Conservation (phyloP, 2,329 filamentous ascomycete species). For the Trichoderma polysporum region DNA sequence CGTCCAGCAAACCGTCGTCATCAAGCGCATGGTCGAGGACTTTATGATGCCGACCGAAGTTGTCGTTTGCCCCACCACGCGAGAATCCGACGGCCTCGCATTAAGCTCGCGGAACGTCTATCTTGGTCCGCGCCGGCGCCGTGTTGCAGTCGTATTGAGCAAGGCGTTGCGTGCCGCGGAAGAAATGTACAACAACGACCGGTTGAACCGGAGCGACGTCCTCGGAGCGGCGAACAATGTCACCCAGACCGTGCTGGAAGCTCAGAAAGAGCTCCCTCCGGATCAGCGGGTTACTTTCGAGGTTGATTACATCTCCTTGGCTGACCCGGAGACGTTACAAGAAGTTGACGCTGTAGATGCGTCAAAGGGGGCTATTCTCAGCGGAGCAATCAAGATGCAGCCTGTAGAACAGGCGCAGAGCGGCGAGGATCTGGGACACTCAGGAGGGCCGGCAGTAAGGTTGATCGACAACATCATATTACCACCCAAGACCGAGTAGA, state of each 20-base stretch:
- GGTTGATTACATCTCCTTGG: constrained; percentile 88
- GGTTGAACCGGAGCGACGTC: constrained; percentile 61
- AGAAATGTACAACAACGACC: constrained; percentile 56
- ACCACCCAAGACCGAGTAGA: constrained; percentile 36
- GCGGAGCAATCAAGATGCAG: constrained; percentile 86
- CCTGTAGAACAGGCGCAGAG: constrained; percentile 68
- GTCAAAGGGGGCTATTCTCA: constrained; percentile 74
- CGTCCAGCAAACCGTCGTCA: constrained; percentile 90
- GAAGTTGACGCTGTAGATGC: constrained; percentile 73
- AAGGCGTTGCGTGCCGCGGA: constrained; percentile 71
- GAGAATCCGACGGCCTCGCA: constrained; percentile 80
- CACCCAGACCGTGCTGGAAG: constrained; percentile 51
- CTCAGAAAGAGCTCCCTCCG: constrained; percentile 62
- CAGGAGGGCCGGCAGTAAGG: constrained; percentile 72
- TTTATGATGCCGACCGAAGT: constrained; percentile 78
- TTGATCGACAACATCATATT: constrained; percentile 93
- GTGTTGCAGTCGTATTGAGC: constrained; percentile 69
- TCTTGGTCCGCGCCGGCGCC: constrained; percentile 71
- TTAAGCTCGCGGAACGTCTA: constrained; percentile 94
- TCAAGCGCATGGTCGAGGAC: constrained; percentile 82
- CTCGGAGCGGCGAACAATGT: constrained; percentile 68
- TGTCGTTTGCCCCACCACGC: constrained; percentile 69
- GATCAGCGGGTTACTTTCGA: constrained; percentile 69
- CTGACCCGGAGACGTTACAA: constrained; percentile 79
- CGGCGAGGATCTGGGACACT: constrained; percentile 73